Evolutionary conservation across 768 basidiomycete genomes (phyloP).

Genomic region (Pleurotus platypus): DNA sequence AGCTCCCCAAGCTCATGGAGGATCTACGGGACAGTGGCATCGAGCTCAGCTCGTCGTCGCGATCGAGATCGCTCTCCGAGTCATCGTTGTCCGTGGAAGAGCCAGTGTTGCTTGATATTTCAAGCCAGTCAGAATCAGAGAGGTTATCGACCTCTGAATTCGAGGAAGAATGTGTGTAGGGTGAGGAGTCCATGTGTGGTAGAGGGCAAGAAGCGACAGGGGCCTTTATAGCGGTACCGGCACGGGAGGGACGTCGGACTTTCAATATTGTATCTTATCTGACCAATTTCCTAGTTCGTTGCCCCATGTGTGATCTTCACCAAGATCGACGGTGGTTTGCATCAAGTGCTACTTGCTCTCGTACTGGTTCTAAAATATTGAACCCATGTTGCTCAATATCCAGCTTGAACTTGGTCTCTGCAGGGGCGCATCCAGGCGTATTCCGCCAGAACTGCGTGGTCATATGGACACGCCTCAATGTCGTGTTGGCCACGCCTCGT

Average conservation of each 20-base stretch:
- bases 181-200: constrained; percentile 14
- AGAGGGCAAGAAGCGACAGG: background rate
- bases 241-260: background rate
- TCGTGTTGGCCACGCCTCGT: constrained; percentile 7
- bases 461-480: constrained; percentile 4
- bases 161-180: constrained; percentile 30
- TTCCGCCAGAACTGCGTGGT: background rate
- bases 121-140: constrained; percentile 85
- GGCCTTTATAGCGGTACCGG: constrained; percentile 2
- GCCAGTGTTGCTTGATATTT: constrained; percentile 65
- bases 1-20: constrained; percentile 67
- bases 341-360: no score
- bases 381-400: no score
- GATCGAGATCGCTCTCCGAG: constrained; percentile 63
- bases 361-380: no score
- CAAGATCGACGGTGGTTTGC: background rate
- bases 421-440: background rate
- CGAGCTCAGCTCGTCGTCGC: constrained; percentile 43
- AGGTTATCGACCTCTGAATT: constrained; percentile 63
- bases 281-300: background rate
- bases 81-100: constrained; percentile 62
- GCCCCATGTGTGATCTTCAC: background rate
- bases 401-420: background rate
- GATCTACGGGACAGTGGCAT: constrained; percentile 64
- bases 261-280: constrained; percentile 4